phyloP scores from a whole-genome alignment of 495 filamentous ascomycete genomes.

The Lichenothelia convexa region DNA sequence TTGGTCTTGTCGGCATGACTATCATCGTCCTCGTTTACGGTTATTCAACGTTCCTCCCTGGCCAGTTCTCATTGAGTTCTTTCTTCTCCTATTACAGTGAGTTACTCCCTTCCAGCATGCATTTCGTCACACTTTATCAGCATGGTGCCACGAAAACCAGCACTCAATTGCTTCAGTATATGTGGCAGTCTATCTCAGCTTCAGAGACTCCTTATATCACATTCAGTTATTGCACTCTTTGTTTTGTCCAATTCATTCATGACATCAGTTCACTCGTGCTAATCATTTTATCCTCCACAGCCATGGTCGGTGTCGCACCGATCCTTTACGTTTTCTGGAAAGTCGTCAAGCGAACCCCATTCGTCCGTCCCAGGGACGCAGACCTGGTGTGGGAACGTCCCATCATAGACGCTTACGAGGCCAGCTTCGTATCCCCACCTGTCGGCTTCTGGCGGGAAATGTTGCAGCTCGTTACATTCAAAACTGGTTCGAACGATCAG shows the following conservation, averaged over 20 bases:
- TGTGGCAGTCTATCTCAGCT: too few relatives aligned
- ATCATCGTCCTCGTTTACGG: conserved; percentile 33
- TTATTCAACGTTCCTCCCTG: conserved; percentile 35
- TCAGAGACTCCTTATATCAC: too few relatives aligned
- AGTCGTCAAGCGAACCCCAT: conserved; percentile 32
- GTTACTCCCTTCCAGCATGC: too few relatives aligned
- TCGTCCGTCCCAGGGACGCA: conserved; percentile 27
- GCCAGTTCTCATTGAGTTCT: conserved; percentile 23
- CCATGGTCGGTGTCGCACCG: conserved; percentile 36
- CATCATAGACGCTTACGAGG: conserved; percentile 22
- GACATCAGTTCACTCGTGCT: conserved; percentile 5
- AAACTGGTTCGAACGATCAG: too few relatives aligned
- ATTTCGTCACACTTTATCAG: too few relatives aligned
- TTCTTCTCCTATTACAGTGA: conserved; percentile 45
- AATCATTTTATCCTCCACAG: too few relatives aligned
- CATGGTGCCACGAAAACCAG: too few relatives aligned
- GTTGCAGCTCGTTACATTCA: conserved; percentile 19
- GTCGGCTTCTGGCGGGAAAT: conserved; percentile 28
- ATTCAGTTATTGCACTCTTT: too few relatives aligned
- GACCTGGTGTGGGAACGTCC: conserved; percentile 38
- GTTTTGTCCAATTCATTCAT: too few relatives aligned
- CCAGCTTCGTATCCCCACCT: conserved; percentile 12
- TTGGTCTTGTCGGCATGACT: conserved; percentile 28
- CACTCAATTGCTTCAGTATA: too few relatives aligned
- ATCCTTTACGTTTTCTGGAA: conserved; percentile 42